These are phyloP conservation scores for Chlorophyllum brunneum DNA, from an alignment of 768 basidiomycete species.

Conservation along the genomic window DNA sequence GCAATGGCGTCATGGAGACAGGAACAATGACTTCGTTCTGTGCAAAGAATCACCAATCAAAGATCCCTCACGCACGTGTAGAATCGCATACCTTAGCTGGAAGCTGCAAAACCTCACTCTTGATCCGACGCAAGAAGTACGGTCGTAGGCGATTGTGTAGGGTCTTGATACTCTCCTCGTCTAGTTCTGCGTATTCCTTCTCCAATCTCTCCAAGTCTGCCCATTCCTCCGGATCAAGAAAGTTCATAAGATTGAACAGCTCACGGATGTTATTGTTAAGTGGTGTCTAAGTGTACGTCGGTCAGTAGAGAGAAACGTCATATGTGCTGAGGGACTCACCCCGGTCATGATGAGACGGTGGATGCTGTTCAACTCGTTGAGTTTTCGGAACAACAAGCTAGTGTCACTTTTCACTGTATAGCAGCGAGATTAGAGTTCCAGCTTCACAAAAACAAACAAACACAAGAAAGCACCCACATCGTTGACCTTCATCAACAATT, in stretches of 20 bases:
- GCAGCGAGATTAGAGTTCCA: constrained; percentile 1
- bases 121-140: constrained; percentile 91
- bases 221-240: constrained; percentile 81
- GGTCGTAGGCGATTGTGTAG: constrained; percentile 78
- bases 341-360: constrained; percentile 92
- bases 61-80: background rate
- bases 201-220: constrained; percentile 69
- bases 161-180: constrained; percentile 74
- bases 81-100: constrained; percentile 70
- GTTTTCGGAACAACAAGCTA: constrained; percentile 75
- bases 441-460: background rate
- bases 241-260: constrained; percentile 96
- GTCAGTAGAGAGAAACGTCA: constrained; percentile 5
- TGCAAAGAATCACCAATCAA: background rate
- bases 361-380: constrained; percentile 72
- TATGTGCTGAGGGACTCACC: constrained; percentile 32
- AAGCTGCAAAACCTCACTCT: constrained; percentile 89
- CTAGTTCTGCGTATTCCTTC: constrained; percentile 71
- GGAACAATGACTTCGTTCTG: constrained; percentile 93
- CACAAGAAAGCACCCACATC: constrained; percentile 49
- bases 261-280: constrained; percentile 97
- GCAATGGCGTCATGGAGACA: constrained; percentile 80
- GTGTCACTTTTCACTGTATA: constrained; percentile 80
- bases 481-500: constrained; percentile 90
- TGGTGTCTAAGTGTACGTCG: constrained; percentile 57